Evolutionary conservation across 1,284 basidiomycete genomes (phyloP), one percentile per base, ranked within the genome.

Genomic region (Sanguinoderma infundibulare): DNA sequence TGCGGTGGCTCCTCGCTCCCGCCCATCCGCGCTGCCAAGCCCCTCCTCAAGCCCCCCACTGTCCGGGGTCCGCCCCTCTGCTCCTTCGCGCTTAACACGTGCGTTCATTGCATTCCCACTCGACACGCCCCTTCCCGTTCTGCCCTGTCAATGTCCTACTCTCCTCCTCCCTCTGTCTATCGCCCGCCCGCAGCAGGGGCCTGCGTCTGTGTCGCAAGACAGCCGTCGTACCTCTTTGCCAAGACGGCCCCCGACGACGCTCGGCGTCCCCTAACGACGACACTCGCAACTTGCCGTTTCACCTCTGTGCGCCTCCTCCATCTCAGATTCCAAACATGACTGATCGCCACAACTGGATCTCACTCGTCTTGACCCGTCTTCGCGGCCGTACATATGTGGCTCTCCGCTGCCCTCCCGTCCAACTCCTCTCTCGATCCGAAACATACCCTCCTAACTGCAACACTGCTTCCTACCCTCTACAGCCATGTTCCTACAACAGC

Each of bases 1-100:
- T 47, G n/a, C 17, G 54, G 60, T 66, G 65, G 36, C 65, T 50
- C 60, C 54, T n/a, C 60, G 51, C 58, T 51, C 38, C 53, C 58
- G 50, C 44, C 53, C 53, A 30, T 54, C 30, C 53, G 55, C 60
- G 39, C 56, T 56, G 65, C 60, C 65, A 62, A 67, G 60, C 32
- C 17, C 59, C 12, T 61, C 55, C 53, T 49, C 2, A 20, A 51
- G 34, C 20, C 8, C 44, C 12, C 46, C 61, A 26, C 53, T 70
- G 49, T 54, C 67, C 66, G 69, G 69, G 69, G 69, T 69, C 69
- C 69, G 15, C 7, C 59, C 34, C 20, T 22, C 8, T 36, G 49
- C 32, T 22, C 52, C 47, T 35, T 36, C 40, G 55, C 44, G 47
- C 64, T 61, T 57, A 67, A 67, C 69, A 69, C 69, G 67, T 70